Conservation (phyloP, 225 moss, liverwort and hornwort species). For the Marchantia paleacea region DNA sequence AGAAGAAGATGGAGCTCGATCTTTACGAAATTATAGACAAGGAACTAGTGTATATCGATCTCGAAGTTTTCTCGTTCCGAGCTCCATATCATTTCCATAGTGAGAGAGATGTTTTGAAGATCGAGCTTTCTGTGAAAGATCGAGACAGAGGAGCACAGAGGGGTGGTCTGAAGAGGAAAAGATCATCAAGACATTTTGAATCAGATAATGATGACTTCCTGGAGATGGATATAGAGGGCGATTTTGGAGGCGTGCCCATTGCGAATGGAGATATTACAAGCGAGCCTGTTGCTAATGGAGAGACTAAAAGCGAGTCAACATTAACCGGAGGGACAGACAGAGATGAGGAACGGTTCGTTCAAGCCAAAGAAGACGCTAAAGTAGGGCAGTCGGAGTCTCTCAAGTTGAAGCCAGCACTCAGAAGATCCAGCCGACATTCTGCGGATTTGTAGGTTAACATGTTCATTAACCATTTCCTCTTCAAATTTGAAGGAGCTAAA, state of each 20-base stretch:
- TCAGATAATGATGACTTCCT: background rate
- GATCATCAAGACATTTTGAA: background rate
- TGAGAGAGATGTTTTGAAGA: constrained; percentile 7
- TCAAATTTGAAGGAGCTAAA: too few species aligned
- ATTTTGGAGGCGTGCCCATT: background rate
- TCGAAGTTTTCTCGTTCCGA: constrained; percentile 4
- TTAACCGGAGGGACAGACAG: too few species aligned
- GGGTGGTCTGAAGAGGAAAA: background rate
- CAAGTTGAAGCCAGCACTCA: too few species aligned
- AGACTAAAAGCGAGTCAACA: too few species aligned
- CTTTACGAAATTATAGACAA: background rate
- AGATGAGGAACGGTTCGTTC: too few species aligned
- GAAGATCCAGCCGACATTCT: too few species aligned
- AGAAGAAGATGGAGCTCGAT: constrained; percentile 29
- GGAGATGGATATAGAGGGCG: background rate
- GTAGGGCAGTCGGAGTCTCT: too few species aligned
- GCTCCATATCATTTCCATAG: constrained; percentile 11
- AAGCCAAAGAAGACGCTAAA: too few species aligned
- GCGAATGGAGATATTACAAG: too few species aligned
- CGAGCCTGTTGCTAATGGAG: too few species aligned
- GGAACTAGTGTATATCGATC: constrained; percentile 9
- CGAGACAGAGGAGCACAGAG: constrained; percentile 1
- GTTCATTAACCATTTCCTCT: too few species aligned
- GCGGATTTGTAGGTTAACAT: too few species aligned
- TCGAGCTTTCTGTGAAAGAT: constrained; percentile 12